Evolutionary conservation across 306 rosid species (phyloP), one percentile per base, ranked within the genome.

Genomic region (Prunus dulcis): DNA sequence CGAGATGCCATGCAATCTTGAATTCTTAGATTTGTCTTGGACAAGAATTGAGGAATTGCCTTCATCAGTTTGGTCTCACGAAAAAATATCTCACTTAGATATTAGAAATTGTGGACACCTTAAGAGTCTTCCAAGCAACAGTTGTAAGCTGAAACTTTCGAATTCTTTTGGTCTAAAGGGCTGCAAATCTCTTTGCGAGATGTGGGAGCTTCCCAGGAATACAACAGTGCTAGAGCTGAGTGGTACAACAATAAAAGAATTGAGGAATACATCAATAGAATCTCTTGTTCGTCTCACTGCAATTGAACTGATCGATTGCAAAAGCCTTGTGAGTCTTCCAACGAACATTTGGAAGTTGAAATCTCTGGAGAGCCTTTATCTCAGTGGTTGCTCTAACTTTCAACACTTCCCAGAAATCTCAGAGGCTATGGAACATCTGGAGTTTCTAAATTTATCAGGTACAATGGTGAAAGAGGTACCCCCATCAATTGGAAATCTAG

Each of bases 11-110:
- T 9, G 58, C n/a, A 73, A 23, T 22, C 2, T 73, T 13, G 71
- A 14, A 46, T 1, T 0, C 1, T 20, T 79, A 28, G 0, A 8
- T n/a, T 50, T 73, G 3, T 0, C 12, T 2, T 0, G 2, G 0
- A 73, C 22, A 1, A 50, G 45, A 47, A 66, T 73, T n/a, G 25
- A 73, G 46, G 28, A 41, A 43, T n/a, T 79, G 11, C 67, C 82
- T 18, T 49, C 69, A 66, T 79, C 74, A 47, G 56, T 79, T 28
- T 12, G 46, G 46, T 43, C 34, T 12, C 2, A 20, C 5, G 30
- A 18, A 1, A 18, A 51, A 6, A 56, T 64, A 2, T 32, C 12
- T 12, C 0, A 0, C 12, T 14, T 52, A 17, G 9, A 41, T 25
- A 18, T 72, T n/a, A 0, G 0, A 0, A 0, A 3, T 3, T 78